A percentile compares a stretch with the other conserved stretches of the same genome.
These are phyloP conservation scores for Chiua virens DNA, from an alignment of 768 basidiomycete species.

Conservation along the genomic window DNA sequence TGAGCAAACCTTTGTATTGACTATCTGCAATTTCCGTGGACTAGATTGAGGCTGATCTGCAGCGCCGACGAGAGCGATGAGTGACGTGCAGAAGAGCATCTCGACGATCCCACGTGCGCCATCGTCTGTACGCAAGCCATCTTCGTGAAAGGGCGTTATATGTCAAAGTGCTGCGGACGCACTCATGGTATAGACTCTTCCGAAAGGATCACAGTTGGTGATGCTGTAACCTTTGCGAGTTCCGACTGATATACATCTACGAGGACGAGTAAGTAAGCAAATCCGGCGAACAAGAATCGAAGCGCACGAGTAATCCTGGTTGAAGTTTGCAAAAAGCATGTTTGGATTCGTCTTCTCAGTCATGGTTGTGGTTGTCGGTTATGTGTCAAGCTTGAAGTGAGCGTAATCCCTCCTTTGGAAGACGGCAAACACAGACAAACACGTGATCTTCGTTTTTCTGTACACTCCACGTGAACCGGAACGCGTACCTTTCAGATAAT, in stretches of 20 bases:
- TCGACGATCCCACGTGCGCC: constrained; percentile 96
- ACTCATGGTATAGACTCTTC: constrained; percentile 94
- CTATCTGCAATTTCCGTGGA: constrained; percentile 93
- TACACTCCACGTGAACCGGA: no score
- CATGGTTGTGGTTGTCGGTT: constrained; percentile 29
- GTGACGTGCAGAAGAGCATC: constrained; percentile 98
- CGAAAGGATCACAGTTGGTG: constrained; percentile 97
- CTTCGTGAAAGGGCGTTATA: background rate
- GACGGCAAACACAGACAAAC: constrained; percentile 18
- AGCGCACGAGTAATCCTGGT: constrained; percentile 92
- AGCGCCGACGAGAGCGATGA: constrained; percentile 95
- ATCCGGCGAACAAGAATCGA: background rate
- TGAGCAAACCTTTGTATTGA: constrained; percentile 90
- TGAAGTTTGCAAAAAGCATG: constrained; percentile 92
- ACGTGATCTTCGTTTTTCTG: background rate
- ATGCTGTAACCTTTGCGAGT: constrained; percentile 96
- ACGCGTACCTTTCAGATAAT: no score
- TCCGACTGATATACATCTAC: constrained; percentile 88
- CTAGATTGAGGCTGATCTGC: constrained; percentile 90
- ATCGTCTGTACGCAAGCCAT: constrained; percentile 55
- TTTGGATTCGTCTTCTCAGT: constrained; percentile 42
- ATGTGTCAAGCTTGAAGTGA: background rate
- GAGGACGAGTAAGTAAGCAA: constrained; percentile 2
- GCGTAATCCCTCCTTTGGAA: constrained; percentile 8
- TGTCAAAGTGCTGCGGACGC: constrained; percentile 34